A percentile compares a stretch with the other conserved stretches of the same genome.
Evolutionary conservation across 306 rosid genomes (phyloP).

Genomic region (Geum urbanum): DNA sequence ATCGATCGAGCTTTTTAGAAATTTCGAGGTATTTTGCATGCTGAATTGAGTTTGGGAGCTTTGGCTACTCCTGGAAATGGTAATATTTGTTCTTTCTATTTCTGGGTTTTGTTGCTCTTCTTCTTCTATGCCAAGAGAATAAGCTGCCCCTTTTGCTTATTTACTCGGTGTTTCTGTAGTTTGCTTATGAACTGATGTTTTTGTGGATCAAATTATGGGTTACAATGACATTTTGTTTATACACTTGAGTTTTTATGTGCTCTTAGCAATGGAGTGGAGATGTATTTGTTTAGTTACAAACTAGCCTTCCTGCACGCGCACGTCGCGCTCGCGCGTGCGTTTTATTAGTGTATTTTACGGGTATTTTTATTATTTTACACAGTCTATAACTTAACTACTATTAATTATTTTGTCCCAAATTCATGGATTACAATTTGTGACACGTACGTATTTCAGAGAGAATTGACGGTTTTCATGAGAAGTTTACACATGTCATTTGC

Average conservation of each 20-base stretch:
- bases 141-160: neutral
- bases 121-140: neutral
- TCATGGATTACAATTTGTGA: too few relatives aligned
- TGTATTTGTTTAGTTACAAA: neutral
- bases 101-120: conserved; percentile 13
- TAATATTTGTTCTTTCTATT: neutral
- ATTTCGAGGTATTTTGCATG: neutral
- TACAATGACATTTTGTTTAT: neutral
- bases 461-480: too few relatives aligned
- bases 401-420: too few relatives aligned
- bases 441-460: too few relatives aligned
- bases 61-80: neutral
- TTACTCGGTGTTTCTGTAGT: neutral
- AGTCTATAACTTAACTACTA: too few relatives aligned
- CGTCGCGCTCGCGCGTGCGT: too few relatives aligned
- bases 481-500: too few relatives aligned
- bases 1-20: neutral
- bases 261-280: neutral
- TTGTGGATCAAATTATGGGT: neutral
- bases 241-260: neutral
- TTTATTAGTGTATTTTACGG: too few relatives aligned
- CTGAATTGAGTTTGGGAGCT: neutral
- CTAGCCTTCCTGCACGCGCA: too few relatives aligned
- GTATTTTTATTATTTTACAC: too few relatives aligned
- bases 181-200: neutral